A percentile compares a stretch with the other conserved stretches of the same genome.
Conservation (phyloP, 2,329 filamentous ascomycete genomes). For the Paracamarosporium sp. region DNA sequence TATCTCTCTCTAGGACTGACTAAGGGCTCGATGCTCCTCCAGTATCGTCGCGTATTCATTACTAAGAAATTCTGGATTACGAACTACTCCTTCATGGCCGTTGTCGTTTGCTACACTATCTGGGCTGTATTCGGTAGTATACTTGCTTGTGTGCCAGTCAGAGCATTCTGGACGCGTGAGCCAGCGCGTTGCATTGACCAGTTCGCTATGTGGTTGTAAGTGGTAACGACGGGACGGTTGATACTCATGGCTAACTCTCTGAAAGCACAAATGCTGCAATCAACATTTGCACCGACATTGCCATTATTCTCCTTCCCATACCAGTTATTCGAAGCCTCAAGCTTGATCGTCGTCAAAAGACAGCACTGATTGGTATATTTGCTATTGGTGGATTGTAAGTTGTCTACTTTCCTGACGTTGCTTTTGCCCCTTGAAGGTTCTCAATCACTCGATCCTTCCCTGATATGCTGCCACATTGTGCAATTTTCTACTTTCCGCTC, state of each 20-base stretch:
- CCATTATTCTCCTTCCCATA: conserved; percentile 43
- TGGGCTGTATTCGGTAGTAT: conserved; percentile 41
- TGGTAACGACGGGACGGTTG: no score
- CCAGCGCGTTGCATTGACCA: conserved; percentile 39
- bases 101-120: conserved; percentile 32
- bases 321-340: conserved; percentile 42
- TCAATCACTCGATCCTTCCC: no score
- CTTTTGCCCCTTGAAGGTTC: no score
- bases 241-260: no score
- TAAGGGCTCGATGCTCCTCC: conserved; percentile 41
- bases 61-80: conserved; percentile 31
- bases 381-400: conserved; percentile 50
- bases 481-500: no score
- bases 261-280: conserved; percentile 36
- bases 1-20: conserved; percentile 40
- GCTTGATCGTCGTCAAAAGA: conserved; percentile 43
- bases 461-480: no score
- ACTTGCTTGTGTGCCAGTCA: conserved; percentile 39
- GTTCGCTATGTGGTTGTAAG: conserved; percentile 36
- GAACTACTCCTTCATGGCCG: conserved; percentile 30
- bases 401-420: no score
- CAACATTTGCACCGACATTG: conserved; percentile 43
- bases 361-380: conserved; percentile 46
- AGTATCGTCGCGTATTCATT: conserved; percentile 39
- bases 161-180: conserved; percentile 42